Conservation (phyloP, 768 basidiomycete genomes). For the Phallus indusiatus region DNA sequence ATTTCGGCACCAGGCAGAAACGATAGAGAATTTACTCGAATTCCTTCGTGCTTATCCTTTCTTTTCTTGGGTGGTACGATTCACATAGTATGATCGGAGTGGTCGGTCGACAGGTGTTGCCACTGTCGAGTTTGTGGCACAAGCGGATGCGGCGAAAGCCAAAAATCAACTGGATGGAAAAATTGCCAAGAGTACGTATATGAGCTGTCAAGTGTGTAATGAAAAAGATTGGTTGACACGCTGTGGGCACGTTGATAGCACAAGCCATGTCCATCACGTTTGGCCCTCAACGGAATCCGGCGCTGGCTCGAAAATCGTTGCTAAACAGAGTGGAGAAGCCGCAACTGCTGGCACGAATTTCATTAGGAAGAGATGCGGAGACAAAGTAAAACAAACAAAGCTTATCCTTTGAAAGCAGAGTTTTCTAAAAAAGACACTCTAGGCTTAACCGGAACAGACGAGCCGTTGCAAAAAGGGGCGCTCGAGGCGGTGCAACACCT, state of each 20-base stretch:
- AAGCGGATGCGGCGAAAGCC: slow-evolving; percentile 70
- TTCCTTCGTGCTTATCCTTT: slow-evolving; percentile 32
- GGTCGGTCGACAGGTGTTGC: slow-evolving; percentile 85
- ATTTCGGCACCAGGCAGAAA: slow-evolving; percentile 7
- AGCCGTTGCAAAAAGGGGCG: slow-evolving; percentile 24
- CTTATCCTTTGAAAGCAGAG: neutral
- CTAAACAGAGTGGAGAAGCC: slow-evolving; percentile 70
- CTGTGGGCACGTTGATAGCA: slow-evolving; percentile 31
- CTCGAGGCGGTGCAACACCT: slow-evolving; percentile 21
- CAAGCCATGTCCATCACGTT: slow-evolving; percentile 70
- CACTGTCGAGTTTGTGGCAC: slow-evolving; percentile 68
- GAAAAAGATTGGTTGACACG: neutral
- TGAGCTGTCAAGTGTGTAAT: slow-evolving; percentile 6
- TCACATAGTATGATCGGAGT: slow-evolving; percentile 79
- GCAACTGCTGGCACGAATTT: slow-evolving; percentile 49
- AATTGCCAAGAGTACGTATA: slow-evolving; percentile 65
- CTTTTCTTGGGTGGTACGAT: slow-evolving; percentile 23
- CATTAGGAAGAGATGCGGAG: neutral
- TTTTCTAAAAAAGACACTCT: neutral
- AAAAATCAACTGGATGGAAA: slow-evolving; percentile 82
- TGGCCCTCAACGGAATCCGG: slow-evolving; percentile 37
- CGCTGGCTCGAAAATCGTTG: slow-evolving; percentile 46
- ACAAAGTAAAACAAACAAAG: neutral
- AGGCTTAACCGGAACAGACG: neutral
- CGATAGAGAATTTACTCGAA: slow-evolving; percentile 12